A percentile compares a stretch with the other conserved stretches of the same genome.
Evolutionary conservation across 106 monocot genomes (phyloP).

Genomic region (Narthecium ossifragum): DNA sequence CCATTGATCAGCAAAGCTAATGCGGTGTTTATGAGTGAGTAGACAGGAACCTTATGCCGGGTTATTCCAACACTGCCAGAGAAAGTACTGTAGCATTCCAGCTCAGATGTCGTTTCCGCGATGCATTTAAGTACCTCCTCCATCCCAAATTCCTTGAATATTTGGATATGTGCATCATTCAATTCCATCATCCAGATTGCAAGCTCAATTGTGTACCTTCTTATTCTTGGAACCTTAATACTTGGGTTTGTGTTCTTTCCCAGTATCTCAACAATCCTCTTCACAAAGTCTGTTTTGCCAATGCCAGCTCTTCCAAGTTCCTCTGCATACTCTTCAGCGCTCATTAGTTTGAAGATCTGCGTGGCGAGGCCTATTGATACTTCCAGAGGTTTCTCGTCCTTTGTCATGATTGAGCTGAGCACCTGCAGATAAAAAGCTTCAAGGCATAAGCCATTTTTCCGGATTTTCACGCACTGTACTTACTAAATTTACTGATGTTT

Average conservation of each 20-base stretch:
- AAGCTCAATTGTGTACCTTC: constrained; percentile 50
- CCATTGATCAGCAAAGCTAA: constrained; percentile 17
- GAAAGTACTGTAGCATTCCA: constrained; percentile 58
- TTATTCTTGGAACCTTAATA: constrained; percentile 49
- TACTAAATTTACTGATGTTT: too few species aligned
- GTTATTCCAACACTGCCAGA: constrained; percentile 47
- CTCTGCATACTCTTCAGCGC: constrained; percentile 14
- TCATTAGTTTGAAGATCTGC: constrained; percentile 39
- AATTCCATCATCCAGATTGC: constrained; percentile 51
- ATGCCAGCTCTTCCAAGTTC: constrained; percentile 24
- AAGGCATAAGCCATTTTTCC: background rate
- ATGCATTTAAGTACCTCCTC: constrained; percentile 24
- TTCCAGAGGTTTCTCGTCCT: constrained; percentile 35
- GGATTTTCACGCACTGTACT: too few species aligned
- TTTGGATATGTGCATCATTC: constrained; percentile 13
- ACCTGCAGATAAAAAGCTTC: constrained; percentile 28
- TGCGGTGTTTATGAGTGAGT: constrained; percentile 32
- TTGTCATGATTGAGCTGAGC: constrained; percentile 27
- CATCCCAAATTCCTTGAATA: constrained; percentile 25
- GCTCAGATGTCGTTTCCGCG: constrained; percentile 56
- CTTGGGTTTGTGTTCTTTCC: constrained; percentile 24
- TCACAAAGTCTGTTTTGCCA: constrained; percentile 18
- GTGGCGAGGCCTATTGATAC: constrained; percentile 49
- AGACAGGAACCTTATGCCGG: constrained; percentile 19
- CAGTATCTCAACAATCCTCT: constrained; percentile 36